These are phyloP conservation scores for Calonectria multiphialidica DNA, from an alignment of 2,329 filamentous ascomycete species.

Conservation along the genomic window DNA sequence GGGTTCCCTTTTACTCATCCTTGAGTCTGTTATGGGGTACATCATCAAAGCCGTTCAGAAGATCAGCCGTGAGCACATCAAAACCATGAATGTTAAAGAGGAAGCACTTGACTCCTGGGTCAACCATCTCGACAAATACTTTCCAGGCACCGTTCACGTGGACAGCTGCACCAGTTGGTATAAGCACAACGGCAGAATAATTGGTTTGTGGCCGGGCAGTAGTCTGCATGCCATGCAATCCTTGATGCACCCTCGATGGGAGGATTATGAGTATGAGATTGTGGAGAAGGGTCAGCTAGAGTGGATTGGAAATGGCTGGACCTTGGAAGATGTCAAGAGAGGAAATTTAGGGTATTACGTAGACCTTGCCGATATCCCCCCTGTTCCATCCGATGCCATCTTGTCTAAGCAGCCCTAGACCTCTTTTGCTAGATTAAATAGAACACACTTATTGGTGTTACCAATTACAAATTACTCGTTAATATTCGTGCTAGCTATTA, in stretches of 20 bases:
- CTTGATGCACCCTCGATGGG: not conserved
- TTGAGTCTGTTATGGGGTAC: not conserved
- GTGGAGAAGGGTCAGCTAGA: not conserved
- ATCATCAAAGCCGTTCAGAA: slow-evolving; percentile 6
- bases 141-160: not conserved
- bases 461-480: too few species aligned
- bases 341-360: slow-evolving; percentile 3
- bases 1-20: not conserved
- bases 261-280: slow-evolving; percentile 4
- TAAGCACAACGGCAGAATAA: not conserved
- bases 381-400: too few species aligned
- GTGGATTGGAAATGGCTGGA: slow-evolving; percentile 19
- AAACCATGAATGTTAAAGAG: not conserved
- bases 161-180: slow-evolving; percentile 16
- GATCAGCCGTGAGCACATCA: not conserved
- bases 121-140: not conserved
- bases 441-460: too few species aligned
- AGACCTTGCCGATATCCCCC: not conserved
- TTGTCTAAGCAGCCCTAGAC: too few species aligned
- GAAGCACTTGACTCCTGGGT: not conserved
- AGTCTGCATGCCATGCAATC: not conserved
- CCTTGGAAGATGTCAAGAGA: not conserved
- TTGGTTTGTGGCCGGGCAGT: slow-evolving; percentile 11
- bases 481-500: too few species aligned
- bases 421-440: too few species aligned